Conservation (phyloP, 139 green algal genomes). For the Chlamydomonas sphaeroides region DNA sequence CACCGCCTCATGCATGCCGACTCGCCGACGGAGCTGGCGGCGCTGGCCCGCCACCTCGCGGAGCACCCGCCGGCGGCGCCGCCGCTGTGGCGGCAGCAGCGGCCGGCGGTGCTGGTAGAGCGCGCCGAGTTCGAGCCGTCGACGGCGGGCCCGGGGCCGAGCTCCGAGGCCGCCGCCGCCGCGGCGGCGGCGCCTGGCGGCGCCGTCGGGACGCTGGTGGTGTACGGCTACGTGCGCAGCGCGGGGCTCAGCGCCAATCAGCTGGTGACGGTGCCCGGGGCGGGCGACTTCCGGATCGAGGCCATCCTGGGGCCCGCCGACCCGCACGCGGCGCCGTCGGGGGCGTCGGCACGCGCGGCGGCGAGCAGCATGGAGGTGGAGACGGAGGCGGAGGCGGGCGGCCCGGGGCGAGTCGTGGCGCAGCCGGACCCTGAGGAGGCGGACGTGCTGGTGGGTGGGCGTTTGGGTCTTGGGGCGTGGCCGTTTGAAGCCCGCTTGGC, state of each 20-base stretch:
- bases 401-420: slow-evolving; percentile 51
- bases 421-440: slow-evolving; percentile 54
- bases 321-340: slow-evolving; percentile 16
- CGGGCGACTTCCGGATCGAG: slow-evolving; percentile 83
- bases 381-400: neutral
- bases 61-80: slow-evolving; percentile 52
- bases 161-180: neutral
- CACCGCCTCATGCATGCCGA: slow-evolving; percentile 68
- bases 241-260: slow-evolving; percentile 80
- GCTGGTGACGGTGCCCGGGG: slow-evolving; percentile 77
- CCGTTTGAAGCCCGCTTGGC: too few species aligned
- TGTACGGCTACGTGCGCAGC: slow-evolving; percentile 78
- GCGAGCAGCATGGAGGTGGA: neutral
- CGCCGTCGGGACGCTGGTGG: slow-evolving; percentile 50
- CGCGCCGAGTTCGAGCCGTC: slow-evolving; percentile 50
- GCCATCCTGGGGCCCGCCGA: slow-evolving; percentile 63
- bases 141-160: neutral
- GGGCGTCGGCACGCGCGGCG: slow-evolving; percentile 4
- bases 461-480: too few species aligned
- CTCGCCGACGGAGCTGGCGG: slow-evolving; percentile 56
- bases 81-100: slow-evolving; percentile 80
- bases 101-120: slow-evolving; percentile 77
- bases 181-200: slow-evolving; percentile 18
- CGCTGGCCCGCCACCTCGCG: slow-evolving; percentile 77
- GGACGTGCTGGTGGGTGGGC: slow-evolving; percentile 58